phyloP scores from a whole-genome alignment of 2,329 filamentous ascomycete species.

The Aspergillus clavatus region DNA sequence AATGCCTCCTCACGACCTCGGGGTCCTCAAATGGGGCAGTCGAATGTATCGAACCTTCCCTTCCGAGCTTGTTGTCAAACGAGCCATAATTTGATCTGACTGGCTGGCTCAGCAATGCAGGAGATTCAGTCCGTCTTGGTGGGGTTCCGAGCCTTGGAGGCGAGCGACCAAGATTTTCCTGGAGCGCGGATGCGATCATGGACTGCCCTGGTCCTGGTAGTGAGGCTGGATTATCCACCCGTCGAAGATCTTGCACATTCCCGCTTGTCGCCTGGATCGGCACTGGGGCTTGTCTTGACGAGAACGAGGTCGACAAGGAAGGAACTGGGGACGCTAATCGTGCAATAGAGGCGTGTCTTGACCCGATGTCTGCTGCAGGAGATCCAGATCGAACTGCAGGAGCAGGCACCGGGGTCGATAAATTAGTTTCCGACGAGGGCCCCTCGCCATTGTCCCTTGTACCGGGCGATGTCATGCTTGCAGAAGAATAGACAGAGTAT shows the following conservation, averaged over 20 bases:
- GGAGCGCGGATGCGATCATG: constrained; percentile 81
- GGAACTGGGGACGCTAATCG: constrained; percentile 54
- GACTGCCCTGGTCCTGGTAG: constrained; percentile 76
- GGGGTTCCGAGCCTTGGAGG: constrained; percentile 42
- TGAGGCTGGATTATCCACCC: constrained; percentile 54
- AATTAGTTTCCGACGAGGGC: constrained; percentile 29
- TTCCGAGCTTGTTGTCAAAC: constrained; percentile 64
- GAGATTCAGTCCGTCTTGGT: constrained; percentile 54
- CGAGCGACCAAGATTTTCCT: constrained; percentile 61
- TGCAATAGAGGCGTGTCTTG: constrained; percentile 51
- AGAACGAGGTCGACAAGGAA: constrained; percentile 34
- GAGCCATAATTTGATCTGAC: constrained; percentile 77
- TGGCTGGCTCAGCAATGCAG: constrained; percentile 47
- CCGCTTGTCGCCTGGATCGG: constrained; percentile 40
- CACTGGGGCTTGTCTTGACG: constrained; percentile 41
- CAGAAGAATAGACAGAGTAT: neutral
- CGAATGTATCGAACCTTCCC: constrained; percentile 41
- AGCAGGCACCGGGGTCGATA: constrained; percentile 30
- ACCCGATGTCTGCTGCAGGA: constrained; percentile 39
- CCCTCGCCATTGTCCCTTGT: constrained; percentile 38
- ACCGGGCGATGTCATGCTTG: constrained; percentile 15
- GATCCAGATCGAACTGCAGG: constrained; percentile 33
- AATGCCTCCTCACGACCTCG: constrained; percentile 83
- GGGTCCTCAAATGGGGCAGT: constrained; percentile 74
- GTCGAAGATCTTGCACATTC: constrained; percentile 59